These are phyloP conservation scores for Aureoboletus auriporus DNA, from an alignment of 768 basidiomycete genomes.

Conservation along the genomic window DNA sequence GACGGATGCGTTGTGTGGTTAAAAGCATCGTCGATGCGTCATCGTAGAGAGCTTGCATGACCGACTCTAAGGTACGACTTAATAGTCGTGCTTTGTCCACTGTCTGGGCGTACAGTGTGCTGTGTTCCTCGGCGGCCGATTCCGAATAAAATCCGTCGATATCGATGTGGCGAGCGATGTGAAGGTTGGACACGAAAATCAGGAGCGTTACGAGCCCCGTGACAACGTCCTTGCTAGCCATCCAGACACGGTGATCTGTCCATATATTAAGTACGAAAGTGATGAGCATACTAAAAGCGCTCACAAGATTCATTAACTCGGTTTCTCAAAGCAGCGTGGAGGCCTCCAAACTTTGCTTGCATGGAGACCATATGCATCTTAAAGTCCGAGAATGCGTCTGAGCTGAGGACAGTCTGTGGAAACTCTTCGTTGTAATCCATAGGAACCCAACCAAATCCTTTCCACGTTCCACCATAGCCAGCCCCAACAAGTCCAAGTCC, in stretches of 20 bases:
- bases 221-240: constrained; percentile 47
- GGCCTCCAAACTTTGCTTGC: constrained; percentile 45
- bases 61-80: constrained; percentile 65
- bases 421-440: constrained; percentile 44
- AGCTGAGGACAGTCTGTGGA: constrained; percentile 45
- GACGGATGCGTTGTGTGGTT: constrained; percentile 43
- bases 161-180: constrained; percentile 79
- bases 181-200: constrained; percentile 59
- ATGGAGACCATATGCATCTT: constrained; percentile 43
- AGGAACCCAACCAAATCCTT: constrained; percentile 79
- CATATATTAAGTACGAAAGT: constrained; percentile 3
- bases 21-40: constrained; percentile 60
- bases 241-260: constrained; percentile 28
- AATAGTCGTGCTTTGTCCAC: constrained; percentile 67
- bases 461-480: constrained; percentile 74
- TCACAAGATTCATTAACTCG: constrained; percentile 22
- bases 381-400: constrained; percentile 54
- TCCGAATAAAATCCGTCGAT: constrained; percentile 68
- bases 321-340: constrained; percentile 23
- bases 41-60: constrained; percentile 72
- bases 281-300: background rate
- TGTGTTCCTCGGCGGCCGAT: constrained; percentile 36
- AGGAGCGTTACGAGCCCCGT: constrained; percentile 58
- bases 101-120: constrained; percentile 55
- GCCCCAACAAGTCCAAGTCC: constrained; percentile 80